Evolutionary conservation across 345 rosid genomes (phyloP).

Genomic region (Cardiospermum halicacabum): DNA sequence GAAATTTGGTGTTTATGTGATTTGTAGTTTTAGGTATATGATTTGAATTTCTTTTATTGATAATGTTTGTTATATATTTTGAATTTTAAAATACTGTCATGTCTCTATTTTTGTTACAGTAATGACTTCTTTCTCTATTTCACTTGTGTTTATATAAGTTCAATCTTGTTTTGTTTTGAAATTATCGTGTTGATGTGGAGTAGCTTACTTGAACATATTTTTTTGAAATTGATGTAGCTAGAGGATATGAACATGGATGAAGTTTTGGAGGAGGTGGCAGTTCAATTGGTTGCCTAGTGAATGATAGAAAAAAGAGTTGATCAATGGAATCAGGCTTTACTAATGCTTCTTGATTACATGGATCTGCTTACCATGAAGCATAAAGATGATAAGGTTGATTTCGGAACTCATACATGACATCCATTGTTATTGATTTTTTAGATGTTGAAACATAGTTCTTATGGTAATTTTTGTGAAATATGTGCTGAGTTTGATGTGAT

Average conservation of each 20-base stretch:
- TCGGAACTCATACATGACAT: neutral
- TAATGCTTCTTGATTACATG: constrained; percentile 96
- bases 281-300: constrained; percentile 88
- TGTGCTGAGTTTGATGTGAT: neutral
- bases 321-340: constrained; percentile 88
- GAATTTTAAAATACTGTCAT: too few species aligned
- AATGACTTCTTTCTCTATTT: too few species aligned
- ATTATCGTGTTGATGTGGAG: too few species aligned
- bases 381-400: constrained; percentile 72
- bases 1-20: too few species aligned
- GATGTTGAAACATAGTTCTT: neutral
- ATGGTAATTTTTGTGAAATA: neutral
- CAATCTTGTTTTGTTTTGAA: neutral
- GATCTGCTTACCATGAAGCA: constrained; percentile 73
- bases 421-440: neutral
- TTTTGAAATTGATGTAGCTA: constrained; percentile 58
- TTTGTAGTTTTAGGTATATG: too few species aligned
- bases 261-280: constrained; percentile 81
- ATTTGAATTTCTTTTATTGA: too few species aligned
- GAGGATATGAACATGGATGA: constrained; percentile 89
- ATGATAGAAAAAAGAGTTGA: constrained; percentile 91
- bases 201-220: neutral
- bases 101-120: too few species aligned
- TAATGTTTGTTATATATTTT: too few species aligned
- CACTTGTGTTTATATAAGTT: neutral